Conservation (phyloP, 768 basidiomycete species). For the Psilocybe cubensis region DNA sequence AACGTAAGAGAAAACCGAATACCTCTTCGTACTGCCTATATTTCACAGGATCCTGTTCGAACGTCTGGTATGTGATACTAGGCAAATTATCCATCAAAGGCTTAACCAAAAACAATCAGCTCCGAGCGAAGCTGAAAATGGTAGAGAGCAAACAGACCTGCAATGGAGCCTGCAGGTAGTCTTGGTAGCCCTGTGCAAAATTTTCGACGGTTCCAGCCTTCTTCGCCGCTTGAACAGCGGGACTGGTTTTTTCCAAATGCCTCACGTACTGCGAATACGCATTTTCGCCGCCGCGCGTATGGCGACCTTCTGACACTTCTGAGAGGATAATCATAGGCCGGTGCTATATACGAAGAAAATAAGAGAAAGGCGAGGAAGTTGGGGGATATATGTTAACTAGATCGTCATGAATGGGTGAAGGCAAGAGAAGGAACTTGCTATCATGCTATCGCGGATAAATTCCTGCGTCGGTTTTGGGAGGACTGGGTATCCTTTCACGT, state of each 20-base stretch:
- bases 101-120: slow-evolving; percentile 38
- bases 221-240: slow-evolving; percentile 62
- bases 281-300: slow-evolving; percentile 78
- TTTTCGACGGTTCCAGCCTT: slow-evolving; percentile 81
- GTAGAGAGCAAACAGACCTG: slow-evolving; percentile 55
- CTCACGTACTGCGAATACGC: slow-evolving; percentile 91
- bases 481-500: slow-evolving; percentile 96
- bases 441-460: slow-evolving; percentile 90
- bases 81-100: slow-evolving; percentile 98
- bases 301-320: slow-evolving; percentile 63
- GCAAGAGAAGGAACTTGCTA: slow-evolving; percentile 49
- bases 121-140: neutral
- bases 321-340: slow-evolving; percentile 85
- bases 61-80: slow-evolving; percentile 95
- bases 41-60: slow-evolving; percentile 97
- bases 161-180: slow-evolving; percentile 92
- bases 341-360: too few species aligned
- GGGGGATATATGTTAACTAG: too few species aligned
- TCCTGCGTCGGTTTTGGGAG: slow-evolving; percentile 91
- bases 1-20: neutral
- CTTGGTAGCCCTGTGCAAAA: slow-evolving; percentile 92
- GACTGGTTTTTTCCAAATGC: slow-evolving; percentile 81
- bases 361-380: too few species aligned
- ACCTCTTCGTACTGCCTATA: slow-evolving; percentile 96
- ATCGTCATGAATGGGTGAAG: slow-evolving; percentile 15